Percentiles rank a stretch among this genome's conserved stretches.
phyloP scores from a whole-genome alignment of 2,329 filamentous ascomycete genomes.

The Ophiostoma sp. region DNA sequence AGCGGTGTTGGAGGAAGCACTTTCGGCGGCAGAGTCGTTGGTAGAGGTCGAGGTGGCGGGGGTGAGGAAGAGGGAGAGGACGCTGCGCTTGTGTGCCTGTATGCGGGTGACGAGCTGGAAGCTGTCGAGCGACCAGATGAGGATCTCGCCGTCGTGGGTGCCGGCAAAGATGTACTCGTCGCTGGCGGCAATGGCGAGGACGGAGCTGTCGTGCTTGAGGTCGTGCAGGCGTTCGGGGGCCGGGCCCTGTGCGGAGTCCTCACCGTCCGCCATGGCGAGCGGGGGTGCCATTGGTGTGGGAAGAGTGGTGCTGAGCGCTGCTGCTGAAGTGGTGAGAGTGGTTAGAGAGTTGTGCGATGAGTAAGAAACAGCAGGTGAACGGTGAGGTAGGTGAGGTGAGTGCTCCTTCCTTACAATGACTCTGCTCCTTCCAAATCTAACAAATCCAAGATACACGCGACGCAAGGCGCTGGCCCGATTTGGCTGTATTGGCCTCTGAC shows the following conservation, averaged over 20 bases:
- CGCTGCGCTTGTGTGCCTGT: constrained; percentile 85
- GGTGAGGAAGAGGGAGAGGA: constrained; percentile 80
- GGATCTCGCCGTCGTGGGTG: constrained; percentile 87
- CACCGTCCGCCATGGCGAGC: constrained; percentile 25
- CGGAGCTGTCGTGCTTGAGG: constrained; percentile 70
- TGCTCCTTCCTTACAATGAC: neutral
- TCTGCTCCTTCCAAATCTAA: neutral
- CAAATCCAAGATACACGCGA: neutral
- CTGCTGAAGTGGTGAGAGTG: neutral
- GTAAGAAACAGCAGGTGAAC: neutral
- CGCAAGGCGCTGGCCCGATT: neutral
- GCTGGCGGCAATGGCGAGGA: constrained; percentile 77
- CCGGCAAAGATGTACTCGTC: constrained; percentile 82
- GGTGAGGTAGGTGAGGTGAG: neutral
- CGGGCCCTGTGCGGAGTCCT: constrained; percentile 24
- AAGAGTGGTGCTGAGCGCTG: neutral
- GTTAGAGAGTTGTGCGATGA: neutral
- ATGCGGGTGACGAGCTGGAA: constrained; percentile 75
- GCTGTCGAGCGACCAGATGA: constrained; percentile 83
- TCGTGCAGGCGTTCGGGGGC: constrained; percentile 66
- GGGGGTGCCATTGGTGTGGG: constrained; percentile 25
- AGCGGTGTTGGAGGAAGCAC: constrained; percentile 44
- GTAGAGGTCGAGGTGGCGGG: constrained; percentile 46
- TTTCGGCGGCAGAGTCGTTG: neutral
- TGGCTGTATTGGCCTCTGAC: neutral